Conservation (phyloP, 2,329 filamentous ascomycete genomes). For the Lachnellula arida region DNA sequence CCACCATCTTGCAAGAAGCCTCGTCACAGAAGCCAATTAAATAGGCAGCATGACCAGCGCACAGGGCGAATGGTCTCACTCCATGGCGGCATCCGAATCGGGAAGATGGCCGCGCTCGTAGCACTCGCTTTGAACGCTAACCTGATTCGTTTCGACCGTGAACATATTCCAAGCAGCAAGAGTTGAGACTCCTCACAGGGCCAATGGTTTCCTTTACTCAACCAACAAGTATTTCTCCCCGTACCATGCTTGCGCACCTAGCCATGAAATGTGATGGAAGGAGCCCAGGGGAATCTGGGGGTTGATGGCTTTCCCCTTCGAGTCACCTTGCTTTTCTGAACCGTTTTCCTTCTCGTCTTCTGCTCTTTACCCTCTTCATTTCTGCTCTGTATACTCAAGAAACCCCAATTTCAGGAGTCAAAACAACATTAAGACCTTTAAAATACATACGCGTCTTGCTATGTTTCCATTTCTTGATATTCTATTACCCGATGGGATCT, state of each 20-base stretch:
- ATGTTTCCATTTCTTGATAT: too few species aligned
- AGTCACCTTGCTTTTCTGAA: not conserved
- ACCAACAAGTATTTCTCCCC: not conserved
- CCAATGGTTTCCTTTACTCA: not conserved
- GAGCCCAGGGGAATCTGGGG: not conserved
- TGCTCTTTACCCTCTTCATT: not conserved
- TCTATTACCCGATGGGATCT: too few species aligned
- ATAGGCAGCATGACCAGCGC: not conserved
- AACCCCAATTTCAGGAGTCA: not conserved
- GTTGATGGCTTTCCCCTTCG: not conserved
- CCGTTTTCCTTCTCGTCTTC: not conserved
- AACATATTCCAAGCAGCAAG: not conserved
- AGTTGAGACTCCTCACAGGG: not conserved
- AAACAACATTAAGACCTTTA: not conserved
- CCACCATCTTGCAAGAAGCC: not conserved
- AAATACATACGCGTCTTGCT: too few species aligned
- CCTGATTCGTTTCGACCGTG: not conserved
- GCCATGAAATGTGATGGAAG: not conserved
- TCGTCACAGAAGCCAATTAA: not conserved
- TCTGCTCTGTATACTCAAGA: not conserved
- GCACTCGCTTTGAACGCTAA: not conserved
- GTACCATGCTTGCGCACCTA: not conserved
- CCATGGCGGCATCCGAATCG: not conserved
- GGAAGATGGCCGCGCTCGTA: not conserved
- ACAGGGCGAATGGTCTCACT: not conserved